Conservation (phyloP, 2,329 filamentous ascomycete species). For the Talaromyces rugulosus region DNA sequence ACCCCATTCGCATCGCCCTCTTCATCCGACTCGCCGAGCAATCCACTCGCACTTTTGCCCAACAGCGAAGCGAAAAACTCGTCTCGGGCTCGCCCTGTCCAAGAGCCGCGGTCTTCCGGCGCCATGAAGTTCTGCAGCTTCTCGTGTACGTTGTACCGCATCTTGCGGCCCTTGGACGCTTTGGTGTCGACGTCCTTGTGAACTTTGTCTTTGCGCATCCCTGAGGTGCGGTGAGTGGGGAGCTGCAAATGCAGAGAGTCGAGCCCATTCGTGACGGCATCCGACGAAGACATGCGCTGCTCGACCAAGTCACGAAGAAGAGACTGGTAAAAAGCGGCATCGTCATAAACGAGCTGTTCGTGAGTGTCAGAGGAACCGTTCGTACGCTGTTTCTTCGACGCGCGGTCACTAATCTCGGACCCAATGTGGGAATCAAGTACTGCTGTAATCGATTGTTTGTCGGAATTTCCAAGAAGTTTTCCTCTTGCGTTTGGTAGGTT, state of each 20-base stretch:
- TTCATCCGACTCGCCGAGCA: conserved; percentile 56
- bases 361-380: conserved; percentile 12
- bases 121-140: conserved; percentile 99
- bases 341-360: conserved; percentile 71
- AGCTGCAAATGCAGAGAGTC: conserved; percentile 33
- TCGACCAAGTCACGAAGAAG: conserved; percentile 91
- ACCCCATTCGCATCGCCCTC: conserved; percentile 37
- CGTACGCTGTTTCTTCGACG: conserved; percentile 28
- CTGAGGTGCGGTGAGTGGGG: conserved; percentile 36
- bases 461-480: conserved; percentile 55
- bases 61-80: conserved; percentile 70
- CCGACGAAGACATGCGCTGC: conserved; percentile 68
- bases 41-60: conserved; percentile 59
- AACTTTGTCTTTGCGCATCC: conserved; percentile 57
- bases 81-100: conserved; percentile 77
- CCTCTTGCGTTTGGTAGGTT: conserved; percentile 55
- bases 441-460: conserved; percentile 48
- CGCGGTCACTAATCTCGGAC: conserved; percentile 32
- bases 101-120: conserved; percentile 72
- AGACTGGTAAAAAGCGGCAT: conserved; percentile 90
- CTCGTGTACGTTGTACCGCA: conserved; percentile 92
- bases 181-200: conserved; percentile 85
- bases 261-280: conserved; percentile 43
- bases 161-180: conserved; percentile 89
- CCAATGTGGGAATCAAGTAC: conserved; percentile 43